phyloP scores from a whole-genome alignment of 768 basidiomycete genomes.

The Amanita brunnescens region DNA sequence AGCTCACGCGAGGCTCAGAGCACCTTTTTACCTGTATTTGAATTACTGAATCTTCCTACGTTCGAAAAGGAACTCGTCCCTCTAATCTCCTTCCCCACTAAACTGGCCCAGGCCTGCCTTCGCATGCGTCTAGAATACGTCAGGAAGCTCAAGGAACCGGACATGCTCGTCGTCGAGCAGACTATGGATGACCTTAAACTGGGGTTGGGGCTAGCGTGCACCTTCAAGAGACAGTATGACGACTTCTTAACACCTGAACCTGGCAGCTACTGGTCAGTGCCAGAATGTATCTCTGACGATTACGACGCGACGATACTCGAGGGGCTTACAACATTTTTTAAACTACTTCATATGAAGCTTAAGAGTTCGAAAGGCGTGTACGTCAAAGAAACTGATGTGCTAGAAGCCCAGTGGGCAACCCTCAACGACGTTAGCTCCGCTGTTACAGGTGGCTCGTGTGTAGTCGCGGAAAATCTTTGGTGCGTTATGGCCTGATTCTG shows the following conservation, averaged over 20 bases:
- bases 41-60: slow-evolving; percentile 84
- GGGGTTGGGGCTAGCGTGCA: slow-evolving; percentile 84
- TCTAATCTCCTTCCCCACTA: slow-evolving; percentile 93
- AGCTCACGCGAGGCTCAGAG: slow-evolving; percentile 84
- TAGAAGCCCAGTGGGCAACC: slow-evolving; percentile 94
- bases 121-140: slow-evolving; percentile 87
- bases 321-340: slow-evolving; percentile 85
- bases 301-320: slow-evolving; percentile 88
- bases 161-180: slow-evolving; percentile 86
- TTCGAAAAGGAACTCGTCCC: slow-evolving; percentile 86
- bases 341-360: slow-evolving; percentile 90
- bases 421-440: slow-evolving; percentile 88
- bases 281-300: slow-evolving; percentile 80
- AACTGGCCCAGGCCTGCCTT: slow-evolving; percentile 85
- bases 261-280: slow-evolving; percentile 81
- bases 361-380: slow-evolving; percentile 89
- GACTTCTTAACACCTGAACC: slow-evolving; percentile 85
- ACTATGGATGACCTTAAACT: slow-evolving; percentile 90
- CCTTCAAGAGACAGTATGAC: slow-evolving; percentile 91
- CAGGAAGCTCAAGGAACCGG: slow-evolving; percentile 80
- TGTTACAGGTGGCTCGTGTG: slow-evolving; percentile 75
- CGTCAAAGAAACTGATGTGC: slow-evolving; percentile 97
- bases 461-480: slow-evolving; percentile 97
- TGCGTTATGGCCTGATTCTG: slow-evolving; percentile 26
- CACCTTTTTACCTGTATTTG: slow-evolving; percentile 64